Evolutionary conservation across 805 yeast species (phyloP).

Genomic region (Starmera quercuum): DNA sequence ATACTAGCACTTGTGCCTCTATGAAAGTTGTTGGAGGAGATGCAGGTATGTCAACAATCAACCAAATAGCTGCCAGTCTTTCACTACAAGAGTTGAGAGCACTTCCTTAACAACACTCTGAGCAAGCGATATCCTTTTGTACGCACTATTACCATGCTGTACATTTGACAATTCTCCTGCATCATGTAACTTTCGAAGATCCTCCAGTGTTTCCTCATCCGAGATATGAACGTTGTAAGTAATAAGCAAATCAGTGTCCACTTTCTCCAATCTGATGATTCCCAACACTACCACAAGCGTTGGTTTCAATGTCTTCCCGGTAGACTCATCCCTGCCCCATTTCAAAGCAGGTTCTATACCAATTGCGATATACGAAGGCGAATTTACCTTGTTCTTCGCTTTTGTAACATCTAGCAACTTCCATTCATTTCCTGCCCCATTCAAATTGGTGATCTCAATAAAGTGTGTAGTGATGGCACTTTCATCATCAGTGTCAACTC

Average conservation of each 20-base stretch:
- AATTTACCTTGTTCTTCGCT: slow-evolving; percentile 7
- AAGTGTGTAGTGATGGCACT: slow-evolving; percentile 46
- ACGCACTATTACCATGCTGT: slow-evolving; percentile 13
- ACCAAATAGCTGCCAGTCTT: slow-evolving; percentile 41
- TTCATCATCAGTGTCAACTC: slow-evolving; percentile 31
- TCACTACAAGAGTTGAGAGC: slow-evolving; percentile 26
- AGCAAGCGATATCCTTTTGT: slow-evolving; percentile 21
- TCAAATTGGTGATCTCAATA: slow-evolving; percentile 42
- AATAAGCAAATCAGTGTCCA: slow-evolving; percentile 52
- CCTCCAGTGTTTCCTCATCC: slow-evolving; percentile 19
- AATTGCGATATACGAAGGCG: slow-evolving; percentile 23
- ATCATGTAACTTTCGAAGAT: slow-evolving; percentile 11
- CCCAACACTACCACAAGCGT: slow-evolving; percentile 47
- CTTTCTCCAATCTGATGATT: slow-evolving; percentile 42
- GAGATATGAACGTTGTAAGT: slow-evolving; percentile 53
- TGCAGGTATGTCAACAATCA: slow-evolving; percentile 4
- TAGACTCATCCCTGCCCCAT: slow-evolving; percentile 38
- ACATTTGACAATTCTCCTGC: slow-evolving; percentile 2
- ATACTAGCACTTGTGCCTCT: too few species aligned
- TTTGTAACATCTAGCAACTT: slow-evolving; percentile 21
- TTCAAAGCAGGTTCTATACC: slow-evolving; percentile 39
- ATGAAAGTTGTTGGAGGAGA: too few species aligned
- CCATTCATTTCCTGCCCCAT: slow-evolving; percentile 27
- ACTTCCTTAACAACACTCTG: slow-evolving; percentile 17
- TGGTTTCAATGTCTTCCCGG: slow-evolving; percentile 18